Conservation (phyloP, 345 rosid species). For the Excoecaria cochinchinensis region DNA sequence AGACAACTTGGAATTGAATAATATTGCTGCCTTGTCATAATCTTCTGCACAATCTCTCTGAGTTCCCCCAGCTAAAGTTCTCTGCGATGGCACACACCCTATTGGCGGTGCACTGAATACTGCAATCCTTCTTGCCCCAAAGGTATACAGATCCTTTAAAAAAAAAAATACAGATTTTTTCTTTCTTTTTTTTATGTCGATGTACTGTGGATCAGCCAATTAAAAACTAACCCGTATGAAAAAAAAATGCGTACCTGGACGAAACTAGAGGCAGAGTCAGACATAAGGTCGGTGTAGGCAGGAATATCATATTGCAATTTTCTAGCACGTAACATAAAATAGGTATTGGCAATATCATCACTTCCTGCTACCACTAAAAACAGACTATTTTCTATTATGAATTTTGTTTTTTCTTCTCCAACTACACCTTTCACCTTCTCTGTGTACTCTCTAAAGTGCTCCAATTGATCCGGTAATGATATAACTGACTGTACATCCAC, state of each 20-base stretch:
- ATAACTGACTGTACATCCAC: conserved; percentile 32
- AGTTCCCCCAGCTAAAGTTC: conserved; percentile 61
- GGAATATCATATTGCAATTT: conserved; percentile 34
- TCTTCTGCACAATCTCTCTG: conserved; percentile 42
- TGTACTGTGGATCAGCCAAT: too few relatives aligned
- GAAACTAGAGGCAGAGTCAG: conserved; percentile 31
- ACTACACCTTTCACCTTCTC: conserved; percentile 32
- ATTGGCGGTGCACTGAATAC: conserved; percentile 54
- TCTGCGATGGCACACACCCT: conserved; percentile 74
- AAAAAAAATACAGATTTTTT: background rate
- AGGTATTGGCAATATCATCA: conserved; percentile 52
- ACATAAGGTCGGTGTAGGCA: conserved; percentile 38
- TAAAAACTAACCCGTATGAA: background rate
- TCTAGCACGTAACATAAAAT: conserved; percentile 28
- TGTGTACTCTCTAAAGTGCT: conserved; percentile 41
- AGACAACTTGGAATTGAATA: conserved; percentile 58
- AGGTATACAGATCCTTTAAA: conserved; percentile 45
- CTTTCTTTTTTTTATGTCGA: too few relatives aligned
- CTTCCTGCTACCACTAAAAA: conserved; percentile 45
- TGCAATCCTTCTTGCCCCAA: conserved; percentile 63
- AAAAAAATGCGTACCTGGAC: conserved; percentile 30
- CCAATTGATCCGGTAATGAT: conserved; percentile 41
- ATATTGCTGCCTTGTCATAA: conserved; percentile 48
- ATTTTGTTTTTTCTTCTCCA: conserved; percentile 39
- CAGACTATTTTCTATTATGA: conserved; percentile 32